Evolutionary conservation across 371 early-diverging fungal genomes (phyloP), one percentile per base, ranked within the genome.

Genomic region (Dichotomocladium elegans): DNA sequence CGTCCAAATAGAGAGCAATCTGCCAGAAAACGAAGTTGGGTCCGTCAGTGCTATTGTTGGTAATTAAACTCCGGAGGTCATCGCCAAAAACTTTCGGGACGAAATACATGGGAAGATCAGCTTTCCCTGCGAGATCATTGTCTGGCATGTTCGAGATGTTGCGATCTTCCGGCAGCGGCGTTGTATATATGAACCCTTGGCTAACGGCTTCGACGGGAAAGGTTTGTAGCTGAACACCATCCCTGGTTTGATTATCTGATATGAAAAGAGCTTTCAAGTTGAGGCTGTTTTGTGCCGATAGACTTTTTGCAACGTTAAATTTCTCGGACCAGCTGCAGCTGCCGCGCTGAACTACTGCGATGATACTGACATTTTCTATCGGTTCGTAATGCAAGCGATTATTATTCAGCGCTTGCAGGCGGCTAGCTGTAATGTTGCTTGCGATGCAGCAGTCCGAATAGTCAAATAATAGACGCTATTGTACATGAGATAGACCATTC

Each of bases 261-360:
- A 76, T 53, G 9, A 76, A 24, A 10, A 63, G 42, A n/a, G 63
- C 68, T 12, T 48, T 30, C 7, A 76, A 22, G 29, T 59, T 51
- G 7, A 76, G 55, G 1, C 43, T 26, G 45, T 64, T 48, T 11
- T 35, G 4, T 2, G 41, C 22, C 1, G 77, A 62, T n/a, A 70
- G 12, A 6, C 14, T 34, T 21, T 52, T 52, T 1, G 66, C 50
- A 0, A 51, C 55, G 19, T 57, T 17, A 6, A 76, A 30, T 42
- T 76, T 76, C 24, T 64, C 67, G 7, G 61, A 57, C 71, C 72
- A 76, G n/a, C 15, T 41, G 30, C 53, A 50, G 17, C 61, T 44
- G 2, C 71, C 66, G 17, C 74, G 60, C 41, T 57, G 37, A 15
- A 70, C 55, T 15, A 76, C 55, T 0, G 65, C 77, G 27, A 76